Conservation (phyloP, 352 stramenopile species). For the Pilasporangium apinafurcum region DNA sequence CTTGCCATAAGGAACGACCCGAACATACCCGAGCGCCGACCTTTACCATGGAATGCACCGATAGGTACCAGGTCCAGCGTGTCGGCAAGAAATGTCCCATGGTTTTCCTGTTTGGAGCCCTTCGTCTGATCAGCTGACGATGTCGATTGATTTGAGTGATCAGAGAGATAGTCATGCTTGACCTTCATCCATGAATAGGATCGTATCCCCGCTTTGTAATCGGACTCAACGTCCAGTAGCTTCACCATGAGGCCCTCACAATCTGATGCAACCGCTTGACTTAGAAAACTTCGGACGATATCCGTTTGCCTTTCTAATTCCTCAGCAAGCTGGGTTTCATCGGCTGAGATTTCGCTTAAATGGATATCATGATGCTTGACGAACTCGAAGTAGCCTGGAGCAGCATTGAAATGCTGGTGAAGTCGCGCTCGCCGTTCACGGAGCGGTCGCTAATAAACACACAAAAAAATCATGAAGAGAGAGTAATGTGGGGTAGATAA, state of each 20-base stretch:
- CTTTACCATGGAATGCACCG: constrained; percentile 94
- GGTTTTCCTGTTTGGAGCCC: too few relatives aligned
- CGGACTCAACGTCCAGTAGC: constrained; percentile 31
- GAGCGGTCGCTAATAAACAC: constrained; percentile 13
- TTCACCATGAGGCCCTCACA: constrained; percentile 85
- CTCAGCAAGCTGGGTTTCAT: background rate
- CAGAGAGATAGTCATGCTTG: constrained; percentile 70
- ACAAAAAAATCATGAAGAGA: background rate
- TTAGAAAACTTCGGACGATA: constrained; percentile 28
- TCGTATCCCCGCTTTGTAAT: constrained; percentile 60
- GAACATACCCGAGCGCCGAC: constrained; percentile 93
- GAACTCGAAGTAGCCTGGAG: constrained; percentile 48
- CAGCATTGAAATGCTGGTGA: constrained; percentile 19
- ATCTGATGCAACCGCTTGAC: constrained; percentile 39
- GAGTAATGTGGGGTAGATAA: background rate
- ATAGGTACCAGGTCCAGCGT: constrained; percentile 98
- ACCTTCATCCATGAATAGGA: constrained; percentile 85
- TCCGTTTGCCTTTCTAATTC: background rate
- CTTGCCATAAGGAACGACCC: constrained; percentile 98
- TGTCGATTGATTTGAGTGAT: constrained; percentile 1
- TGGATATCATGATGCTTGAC: constrained; percentile 50
- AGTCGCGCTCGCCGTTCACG: constrained; percentile 36
- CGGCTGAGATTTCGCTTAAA: background rate
- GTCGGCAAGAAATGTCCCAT: constrained; percentile 64
- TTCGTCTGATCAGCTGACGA: constrained; percentile 4